Conservation (phyloP, 1,284 basidiomycete species). For the Boletus calvinii region DNA sequence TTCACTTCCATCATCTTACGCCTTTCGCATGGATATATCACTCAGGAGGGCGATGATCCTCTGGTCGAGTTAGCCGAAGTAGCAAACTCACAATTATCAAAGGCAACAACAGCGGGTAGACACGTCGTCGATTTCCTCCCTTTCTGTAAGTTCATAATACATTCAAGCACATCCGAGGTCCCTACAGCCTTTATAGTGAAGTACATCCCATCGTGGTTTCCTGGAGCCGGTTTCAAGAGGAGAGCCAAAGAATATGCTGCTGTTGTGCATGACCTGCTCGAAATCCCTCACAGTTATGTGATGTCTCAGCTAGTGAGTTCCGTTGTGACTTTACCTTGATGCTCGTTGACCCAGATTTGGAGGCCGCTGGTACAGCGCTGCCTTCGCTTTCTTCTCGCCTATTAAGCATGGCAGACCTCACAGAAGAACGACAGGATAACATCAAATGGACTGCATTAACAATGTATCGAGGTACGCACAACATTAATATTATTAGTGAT, state of each 20-base stretch:
- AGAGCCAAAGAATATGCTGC: conserved; percentile 46
- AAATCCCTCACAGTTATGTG: conserved; percentile 50
- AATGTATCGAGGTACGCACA: conserved; percentile 49
- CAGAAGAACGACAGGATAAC: conserved; percentile 45
- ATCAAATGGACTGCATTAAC: conserved; percentile 59
- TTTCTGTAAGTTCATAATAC: conserved; percentile 3
- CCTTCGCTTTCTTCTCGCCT: conserved; percentile 47
- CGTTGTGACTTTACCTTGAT: neutral
- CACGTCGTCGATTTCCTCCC: conserved; percentile 14
- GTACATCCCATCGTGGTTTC: conserved; percentile 58
- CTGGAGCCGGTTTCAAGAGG: conserved; percentile 54
- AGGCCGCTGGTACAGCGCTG: conserved; percentile 45
- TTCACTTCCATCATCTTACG: conserved; percentile 13
- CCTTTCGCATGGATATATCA: conserved; percentile 20
- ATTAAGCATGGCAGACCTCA: conserved; percentile 43
- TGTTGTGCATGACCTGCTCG: conserved; percentile 47
- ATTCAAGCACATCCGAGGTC: neutral
- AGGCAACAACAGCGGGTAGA: conserved; percentile 2
- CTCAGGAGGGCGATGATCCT: conserved; percentile 16
- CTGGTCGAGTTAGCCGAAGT: conserved; percentile 14
- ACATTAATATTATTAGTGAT: no score
- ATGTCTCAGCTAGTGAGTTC: conserved; percentile 46
- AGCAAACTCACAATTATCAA: conserved; percentile 16
- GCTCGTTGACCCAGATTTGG: neutral
- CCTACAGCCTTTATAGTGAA: conserved; percentile 40